These are phyloP conservation scores for Penicillium sp. DNA, from an alignment of 2,329 filamentous ascomycete species.

Conservation along the genomic window DNA sequence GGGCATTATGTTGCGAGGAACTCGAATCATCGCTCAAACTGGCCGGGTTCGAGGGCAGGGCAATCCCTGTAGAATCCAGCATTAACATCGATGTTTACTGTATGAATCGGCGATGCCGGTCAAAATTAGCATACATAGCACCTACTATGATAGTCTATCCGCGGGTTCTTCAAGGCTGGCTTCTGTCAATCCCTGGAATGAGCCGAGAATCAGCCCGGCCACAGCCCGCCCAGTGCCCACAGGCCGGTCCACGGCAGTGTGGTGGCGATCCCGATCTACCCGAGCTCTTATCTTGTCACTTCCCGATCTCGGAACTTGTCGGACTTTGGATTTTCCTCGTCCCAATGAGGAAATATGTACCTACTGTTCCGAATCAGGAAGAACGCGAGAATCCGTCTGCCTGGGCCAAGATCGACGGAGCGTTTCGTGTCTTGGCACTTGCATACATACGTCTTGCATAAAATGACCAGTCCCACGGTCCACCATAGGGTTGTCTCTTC, in stretches of 20 bases:
- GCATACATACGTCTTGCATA: no score
- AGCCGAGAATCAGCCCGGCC: no score
- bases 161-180: background rate
- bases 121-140: background rate
- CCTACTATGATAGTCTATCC: no score
- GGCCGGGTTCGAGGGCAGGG: background rate
- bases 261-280: slow-evolving; percentile 7
- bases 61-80: background rate
- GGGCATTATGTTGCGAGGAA: background rate
- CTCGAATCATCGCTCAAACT: background rate
- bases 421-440: background rate
- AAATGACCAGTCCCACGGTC: background rate
- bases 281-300: background rate
- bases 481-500: background rate
- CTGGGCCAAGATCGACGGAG: background rate
- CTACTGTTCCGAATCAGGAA: background rate
- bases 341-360: slow-evolving; percentile 6
- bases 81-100: background rate
- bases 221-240: no score
- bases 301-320: background rate
- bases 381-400: background rate
- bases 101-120: background rate
- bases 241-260: no score
- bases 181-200: no score
- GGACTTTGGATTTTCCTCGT: background rate